A percentile compares a stretch with the other conserved stretches of the same genome.
Evolutionary conservation across 192 early-diverging fungal species (phyloP).

Genomic region (Mortierella claussenii): DNA sequence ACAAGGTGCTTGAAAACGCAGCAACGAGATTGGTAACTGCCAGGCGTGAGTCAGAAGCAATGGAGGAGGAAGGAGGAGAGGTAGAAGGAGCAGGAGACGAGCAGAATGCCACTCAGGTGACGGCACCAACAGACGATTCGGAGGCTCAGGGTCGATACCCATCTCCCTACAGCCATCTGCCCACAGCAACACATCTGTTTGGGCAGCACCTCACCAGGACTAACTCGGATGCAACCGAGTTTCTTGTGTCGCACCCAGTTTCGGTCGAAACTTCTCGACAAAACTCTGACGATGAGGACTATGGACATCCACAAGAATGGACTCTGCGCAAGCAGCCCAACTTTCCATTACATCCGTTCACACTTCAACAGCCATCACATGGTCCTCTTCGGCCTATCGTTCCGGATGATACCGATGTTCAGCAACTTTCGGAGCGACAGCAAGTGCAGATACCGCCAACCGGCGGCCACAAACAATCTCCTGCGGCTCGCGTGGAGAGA

Average conservation of each 20-base stretch:
- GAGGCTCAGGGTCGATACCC: not conserved
- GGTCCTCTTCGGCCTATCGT: not conserved
- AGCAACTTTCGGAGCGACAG: slow-evolving; percentile 1
- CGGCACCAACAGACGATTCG: not conserved
- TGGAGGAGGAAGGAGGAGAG: not conserved
- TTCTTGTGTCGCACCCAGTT: slow-evolving; percentile 22
- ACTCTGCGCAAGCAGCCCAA: slow-evolving; percentile 6
- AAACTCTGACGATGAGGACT: slow-evolving; percentile 34
- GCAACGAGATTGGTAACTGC: slow-evolving; percentile 22
- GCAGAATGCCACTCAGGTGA: not conserved
- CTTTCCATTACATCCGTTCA: not conserved
- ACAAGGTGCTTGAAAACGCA: slow-evolving; percentile 28
- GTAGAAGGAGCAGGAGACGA: not conserved
- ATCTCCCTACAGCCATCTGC: not conserved
- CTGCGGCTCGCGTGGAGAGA: not conserved
- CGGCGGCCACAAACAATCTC: not conserved
- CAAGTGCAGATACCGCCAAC: not conserved
- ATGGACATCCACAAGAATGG: not conserved
- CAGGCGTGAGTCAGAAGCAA: slow-evolving; percentile 1
- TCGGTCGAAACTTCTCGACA: slow-evolving; percentile 33
- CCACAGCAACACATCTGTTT: slow-evolving; percentile 2
- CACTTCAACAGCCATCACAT: slow-evolving; percentile 20
- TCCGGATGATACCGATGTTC: slow-evolving; percentile 3
- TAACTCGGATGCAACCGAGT: slow-evolving; percentile 31
- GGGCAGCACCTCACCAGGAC: slow-evolving; percentile 27